Conservation (phyloP, 2,329 filamentous ascomycete genomes). For the Xylaria sp. region DNA sequence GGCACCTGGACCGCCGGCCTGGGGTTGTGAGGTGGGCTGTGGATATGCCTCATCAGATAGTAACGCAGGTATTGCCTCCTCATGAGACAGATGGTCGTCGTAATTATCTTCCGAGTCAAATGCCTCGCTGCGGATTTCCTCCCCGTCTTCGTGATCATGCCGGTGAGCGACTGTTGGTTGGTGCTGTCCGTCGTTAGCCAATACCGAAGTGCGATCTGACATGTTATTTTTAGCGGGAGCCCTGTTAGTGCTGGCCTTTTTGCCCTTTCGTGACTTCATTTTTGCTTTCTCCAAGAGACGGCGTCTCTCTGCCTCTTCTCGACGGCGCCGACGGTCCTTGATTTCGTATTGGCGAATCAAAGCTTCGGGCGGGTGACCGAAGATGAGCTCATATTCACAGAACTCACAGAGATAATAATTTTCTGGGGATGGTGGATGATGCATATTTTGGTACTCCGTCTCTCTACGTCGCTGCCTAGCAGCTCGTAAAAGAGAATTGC, state of each 20-base stretch:
- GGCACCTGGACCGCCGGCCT: conserved; percentile 6
- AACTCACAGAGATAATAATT: conserved; percentile 98
- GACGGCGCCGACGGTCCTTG: conserved; percentile 87
- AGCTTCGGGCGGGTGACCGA: conserved; percentile 84
- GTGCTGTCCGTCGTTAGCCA: conserved; percentile 42
- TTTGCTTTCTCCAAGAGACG: conserved; percentile 91
- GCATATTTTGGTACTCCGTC: conserved; percentile 80
- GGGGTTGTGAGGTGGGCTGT: background rate
- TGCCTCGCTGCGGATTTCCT: conserved; percentile 51
- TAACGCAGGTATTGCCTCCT: conserved; percentile 23
- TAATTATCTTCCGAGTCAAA: conserved; percentile 56
- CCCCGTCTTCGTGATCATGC: conserved; percentile 47
- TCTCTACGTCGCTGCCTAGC: conserved; percentile 81
- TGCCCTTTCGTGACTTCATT: conserved; percentile 89
- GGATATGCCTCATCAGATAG: conserved; percentile 1
- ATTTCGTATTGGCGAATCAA: conserved; percentile 93
- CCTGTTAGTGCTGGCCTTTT: conserved; percentile 77
- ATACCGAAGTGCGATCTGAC: conserved; percentile 43
- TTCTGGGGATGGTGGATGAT: conserved; percentile 74
- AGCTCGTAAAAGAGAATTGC: conserved; percentile 78
- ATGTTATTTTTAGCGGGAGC: conserved; percentile 62
- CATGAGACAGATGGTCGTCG: conserved; percentile 48
- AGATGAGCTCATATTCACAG: conserved; percentile 97
- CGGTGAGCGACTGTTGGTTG: conserved; percentile 37
- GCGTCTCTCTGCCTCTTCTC: conserved; percentile 86